phyloP scores from a whole-genome alignment of 2,329 filamentous ascomycete species.

The Aspergillus carbonarius region DNA sequence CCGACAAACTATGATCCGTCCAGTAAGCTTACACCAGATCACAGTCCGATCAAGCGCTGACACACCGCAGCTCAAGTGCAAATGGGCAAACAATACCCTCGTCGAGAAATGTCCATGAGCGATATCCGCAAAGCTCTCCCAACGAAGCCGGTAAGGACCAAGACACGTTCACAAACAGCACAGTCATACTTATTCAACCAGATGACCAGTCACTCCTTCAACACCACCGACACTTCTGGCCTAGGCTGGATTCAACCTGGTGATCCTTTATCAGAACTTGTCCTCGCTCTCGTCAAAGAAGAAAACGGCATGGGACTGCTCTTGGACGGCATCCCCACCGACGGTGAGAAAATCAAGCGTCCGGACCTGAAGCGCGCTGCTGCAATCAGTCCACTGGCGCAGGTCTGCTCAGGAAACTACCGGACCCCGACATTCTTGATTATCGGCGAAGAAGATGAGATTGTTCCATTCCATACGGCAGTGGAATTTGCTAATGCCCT shows the following conservation, averaged over 20 bases:
- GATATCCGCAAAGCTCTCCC: not conserved
- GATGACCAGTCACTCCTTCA: not conserved
- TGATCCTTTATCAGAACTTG: not conserved
- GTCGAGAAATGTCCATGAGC: not conserved
- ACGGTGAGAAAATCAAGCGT: not conserved
- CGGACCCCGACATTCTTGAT: slow-evolving; percentile 22
- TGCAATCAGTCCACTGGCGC: slow-evolving; percentile 21
- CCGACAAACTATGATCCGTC: slow-evolving; percentile 41
- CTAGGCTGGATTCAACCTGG: not conserved
- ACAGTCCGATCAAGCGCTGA: not conserved
- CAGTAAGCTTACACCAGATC: not conserved
- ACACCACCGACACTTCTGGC: not conserved
- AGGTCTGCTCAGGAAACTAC: slow-evolving; percentile 15
- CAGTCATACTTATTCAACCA: not conserved
- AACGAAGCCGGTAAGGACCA: not conserved
- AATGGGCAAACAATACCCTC: not conserved
- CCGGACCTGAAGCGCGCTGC: not conserved
- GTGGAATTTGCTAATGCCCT: slow-evolving; percentile 3
- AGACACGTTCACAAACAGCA: not conserved
- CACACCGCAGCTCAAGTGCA: slow-evolving; percentile 11
- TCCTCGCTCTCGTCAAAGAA: not conserved
- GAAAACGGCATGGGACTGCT: not conserved
- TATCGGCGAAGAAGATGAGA: slow-evolving; percentile 21
- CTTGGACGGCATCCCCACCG: not conserved
- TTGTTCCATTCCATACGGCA: slow-evolving; percentile 16